Percentiles rank a stretch among this genome's conserved stretches.
phyloP scores from a whole-genome alignment of 1,139 yeast species.

The Candida pseudoviswanathii region DNA sequence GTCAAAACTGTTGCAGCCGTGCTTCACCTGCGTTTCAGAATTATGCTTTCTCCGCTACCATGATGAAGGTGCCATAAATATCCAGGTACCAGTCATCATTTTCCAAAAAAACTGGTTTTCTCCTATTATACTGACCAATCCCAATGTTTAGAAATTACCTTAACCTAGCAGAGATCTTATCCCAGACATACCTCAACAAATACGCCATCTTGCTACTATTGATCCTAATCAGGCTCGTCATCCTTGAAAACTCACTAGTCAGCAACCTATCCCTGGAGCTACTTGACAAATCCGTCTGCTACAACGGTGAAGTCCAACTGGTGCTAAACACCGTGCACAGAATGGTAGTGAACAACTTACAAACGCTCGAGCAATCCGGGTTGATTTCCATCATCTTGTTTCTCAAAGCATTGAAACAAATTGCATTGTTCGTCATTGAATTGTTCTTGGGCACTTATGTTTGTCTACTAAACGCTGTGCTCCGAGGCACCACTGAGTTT shows the following conservation, averaged over 20 bases:
- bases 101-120: neutral
- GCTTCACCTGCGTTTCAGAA: slow-evolving; percentile 3
- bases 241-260: slow-evolving; percentile 49
- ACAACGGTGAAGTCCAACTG: slow-evolving; percentile 15
- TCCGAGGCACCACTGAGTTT: slow-evolving; percentile 70
- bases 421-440: slow-evolving; percentile 68
- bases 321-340: slow-evolving; percentile 14
- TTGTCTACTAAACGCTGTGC: slow-evolving; percentile 73
- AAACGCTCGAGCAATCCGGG: slow-evolving; percentile 13
- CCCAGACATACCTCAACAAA: slow-evolving; percentile 63
- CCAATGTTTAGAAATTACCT: slow-evolving; percentile 25
- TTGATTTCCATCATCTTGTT: slow-evolving; percentile 12
- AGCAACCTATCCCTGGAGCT: slow-evolving; percentile 35
- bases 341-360: slow-evolving; percentile 12
- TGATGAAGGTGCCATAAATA: neutral
- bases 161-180: slow-evolving; percentile 44
- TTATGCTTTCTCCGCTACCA: neutral
- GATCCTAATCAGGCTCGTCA: slow-evolving; percentile 48
- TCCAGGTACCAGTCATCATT: neutral
- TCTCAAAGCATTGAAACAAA: slow-evolving; percentile 51
- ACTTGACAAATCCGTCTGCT: slow-evolving; percentile 28
- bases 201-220: slow-evolving; percentile 50
- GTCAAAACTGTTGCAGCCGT: slow-evolving; percentile 3
- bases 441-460: slow-evolving; percentile 82
- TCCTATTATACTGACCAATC: too few species aligned